A percentile compares a stretch with the other conserved stretches of the same genome.
Evolutionary conservation across 495 filamentous ascomycete genomes (phyloP).

Genomic region (Penicillium arizonense): DNA sequence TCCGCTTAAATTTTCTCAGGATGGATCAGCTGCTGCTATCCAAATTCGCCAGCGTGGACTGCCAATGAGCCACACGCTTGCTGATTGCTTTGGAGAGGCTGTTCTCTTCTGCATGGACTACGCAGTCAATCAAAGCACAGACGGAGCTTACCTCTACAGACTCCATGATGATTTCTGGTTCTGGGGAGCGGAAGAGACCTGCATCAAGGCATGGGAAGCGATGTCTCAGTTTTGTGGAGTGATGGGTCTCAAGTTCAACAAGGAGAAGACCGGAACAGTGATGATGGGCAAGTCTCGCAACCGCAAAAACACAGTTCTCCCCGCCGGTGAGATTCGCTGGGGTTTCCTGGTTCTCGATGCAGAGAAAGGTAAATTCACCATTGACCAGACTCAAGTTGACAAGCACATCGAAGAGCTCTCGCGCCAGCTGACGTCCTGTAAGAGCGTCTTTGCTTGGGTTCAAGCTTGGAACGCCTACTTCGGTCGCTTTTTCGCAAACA

Average conservation of each 20-base stretch:
- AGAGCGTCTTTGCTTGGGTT: constrained; percentile 61
- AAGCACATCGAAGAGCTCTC: constrained; percentile 60
- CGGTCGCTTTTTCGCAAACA: constrained; percentile 62
- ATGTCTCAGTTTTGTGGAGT: constrained; percentile 53
- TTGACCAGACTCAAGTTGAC: constrained; percentile 62
- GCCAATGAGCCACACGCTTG: constrained; percentile 59
- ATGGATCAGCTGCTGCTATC: constrained; percentile 40
- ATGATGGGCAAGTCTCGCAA: constrained; percentile 21
- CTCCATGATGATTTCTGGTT: constrained; percentile 72
- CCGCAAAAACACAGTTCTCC: constrained; percentile 21
- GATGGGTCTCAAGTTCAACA: constrained; percentile 58
- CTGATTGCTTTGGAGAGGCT: constrained; percentile 57
- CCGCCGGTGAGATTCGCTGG: constrained; percentile 62
- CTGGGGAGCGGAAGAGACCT: constrained; percentile 55
- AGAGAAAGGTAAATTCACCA: constrained; percentile 54
- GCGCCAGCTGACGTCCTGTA: constrained; percentile 55
- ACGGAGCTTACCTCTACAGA: constrained; percentile 54
- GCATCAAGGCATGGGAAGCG: constrained; percentile 56
- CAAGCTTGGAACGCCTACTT: constrained; percentile 66
- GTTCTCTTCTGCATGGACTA: constrained; percentile 67
- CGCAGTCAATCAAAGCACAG: constrained; percentile 58
- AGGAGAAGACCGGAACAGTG: constrained; percentile 58
- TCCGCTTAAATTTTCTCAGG: constrained; percentile 57
- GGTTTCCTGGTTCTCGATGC: constrained; percentile 61
- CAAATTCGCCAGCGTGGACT: constrained; percentile 54